Percentiles rank a stretch among this genome's conserved stretches.
Evolutionary conservation across 176 grass and related monocot species (phyloP).

Genomic region (Calamus simplicifolius): DNA sequence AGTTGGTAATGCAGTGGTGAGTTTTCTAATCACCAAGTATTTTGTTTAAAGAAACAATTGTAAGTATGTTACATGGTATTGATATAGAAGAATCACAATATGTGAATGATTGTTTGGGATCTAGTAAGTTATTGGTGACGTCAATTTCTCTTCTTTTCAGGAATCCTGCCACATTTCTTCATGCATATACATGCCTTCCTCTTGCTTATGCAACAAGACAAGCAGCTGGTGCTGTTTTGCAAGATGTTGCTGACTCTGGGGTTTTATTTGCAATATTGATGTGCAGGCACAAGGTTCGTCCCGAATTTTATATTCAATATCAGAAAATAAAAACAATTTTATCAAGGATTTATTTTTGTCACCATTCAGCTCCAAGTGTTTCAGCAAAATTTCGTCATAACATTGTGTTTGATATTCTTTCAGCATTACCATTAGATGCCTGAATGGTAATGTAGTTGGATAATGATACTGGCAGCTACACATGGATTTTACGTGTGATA

Average conservation of each 20-base stretch:
- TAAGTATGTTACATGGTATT: no score
- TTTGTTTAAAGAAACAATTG: no score
- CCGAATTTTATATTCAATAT: conserved; percentile 14
- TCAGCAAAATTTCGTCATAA: no score
- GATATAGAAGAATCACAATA: no score
- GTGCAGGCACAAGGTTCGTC: conserved; percentile 88
- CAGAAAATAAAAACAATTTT: not conserved
- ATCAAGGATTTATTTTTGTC: no score
- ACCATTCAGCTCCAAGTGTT: no score
- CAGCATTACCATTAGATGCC: no score
- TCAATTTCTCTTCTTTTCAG: conserved; percentile 17
- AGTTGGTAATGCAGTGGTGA: no score
- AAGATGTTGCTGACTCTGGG: conserved; percentile 90
- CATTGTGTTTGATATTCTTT: no score
- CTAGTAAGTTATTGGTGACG: no score
- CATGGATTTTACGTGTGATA: not conserved
- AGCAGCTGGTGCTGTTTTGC: conserved; percentile 75
- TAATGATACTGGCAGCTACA: not conserved
- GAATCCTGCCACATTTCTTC: conserved; percentile 96
- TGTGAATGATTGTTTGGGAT: no score
- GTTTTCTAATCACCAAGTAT: no score
- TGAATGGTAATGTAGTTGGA: not conserved
- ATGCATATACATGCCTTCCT: conserved; percentile 94
- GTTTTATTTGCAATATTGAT: conserved; percentile 89
- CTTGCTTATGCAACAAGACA: conserved; percentile 76